Evolutionary conservation across 139 green algal genomes (phyloP), one percentile per base, ranked within the genome.

Genomic region (Chlamydomonas sp.): DNA sequence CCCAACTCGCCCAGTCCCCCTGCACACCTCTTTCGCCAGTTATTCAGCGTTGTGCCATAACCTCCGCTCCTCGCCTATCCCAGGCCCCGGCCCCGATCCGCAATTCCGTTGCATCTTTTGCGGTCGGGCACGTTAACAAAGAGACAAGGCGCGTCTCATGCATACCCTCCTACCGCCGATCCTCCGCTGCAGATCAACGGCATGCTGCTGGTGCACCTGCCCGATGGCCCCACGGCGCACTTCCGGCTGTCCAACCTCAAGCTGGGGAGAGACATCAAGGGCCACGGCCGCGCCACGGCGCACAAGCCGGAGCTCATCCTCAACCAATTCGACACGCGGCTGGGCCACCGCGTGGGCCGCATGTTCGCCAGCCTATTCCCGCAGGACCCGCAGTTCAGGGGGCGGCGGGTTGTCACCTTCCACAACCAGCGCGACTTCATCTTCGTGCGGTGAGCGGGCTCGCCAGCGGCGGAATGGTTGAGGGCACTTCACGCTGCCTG

Each of bases 401-500:
- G 97, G 14, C 91, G 98, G 15, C 92, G 97, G 16, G 97, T 95
- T 15, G 97, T 98, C 66, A 99, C 98, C 3, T 99, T 99, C 89
- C 98, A 99, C 95, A 99, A 99, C 91, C 98, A 99, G 93, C 92
- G 98, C 4, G 98, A 99, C 92, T 99, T 97, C 89, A 97, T 99
- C 59, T 99, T 99, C 85, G 98, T 99, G 89, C 88, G 95, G 92
- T 95, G 67, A n/a, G 90, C 2, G 18, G 0, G 66, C 31, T 49
- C 31, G 31, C 31, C 31, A 49, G 31, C 31, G 31, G 31, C 31
- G 31, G 31, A 49, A 49, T 49, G 31, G 31, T 49, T 49, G 31
- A 49, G 31, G 31, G 31, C 31, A 49, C 31, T 49, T 49, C 31
- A 49, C 31, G 31, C 31, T 49, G 31, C 31, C 31, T 49, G 31